Base-by-base conservation (phyloP, 805 yeast species). In the Sugiyamaella smithiae region DNA sequence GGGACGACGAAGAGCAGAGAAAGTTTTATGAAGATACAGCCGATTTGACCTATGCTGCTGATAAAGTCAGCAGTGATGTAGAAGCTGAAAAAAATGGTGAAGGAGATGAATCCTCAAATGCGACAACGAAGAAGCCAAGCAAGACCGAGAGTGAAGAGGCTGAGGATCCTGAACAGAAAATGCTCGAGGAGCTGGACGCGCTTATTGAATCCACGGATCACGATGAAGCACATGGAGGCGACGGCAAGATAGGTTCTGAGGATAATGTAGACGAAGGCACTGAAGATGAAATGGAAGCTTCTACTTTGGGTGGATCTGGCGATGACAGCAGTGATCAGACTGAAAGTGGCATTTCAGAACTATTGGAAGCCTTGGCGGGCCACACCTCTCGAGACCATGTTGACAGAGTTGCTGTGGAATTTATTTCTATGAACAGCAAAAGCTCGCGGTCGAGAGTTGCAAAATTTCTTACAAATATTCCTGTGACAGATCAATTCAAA, bases 11-110 rank as follows among this genome's bases (percentile, higher is more conserved):
- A 14, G 83, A 81, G 25, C 81, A 77, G n/a, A 74, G 75, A 52
- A 72, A 70, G 52, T 89, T 88, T 60, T 89, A 90, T 65, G 68
- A 74, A 41, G 95, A 88, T 61, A 74, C 86, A 6, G 68, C 87
- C 46, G 76, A 74, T 6, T 71, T 88, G 40, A 75, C 88, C 3
- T 51, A 49, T 20, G 52, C 43, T 26, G 54, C 36, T 17, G 41
- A 14, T 2, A 22, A 22, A 26, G 29, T 11, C 29, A 26, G 29
- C 29, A 26, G 81, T 51, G 63, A 82, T 40, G 58, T 55, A 0
- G 67, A 65, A 4, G 64, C 80, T 33, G 77, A 76, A n/a, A 26
- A 81, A 51, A 63, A 82, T 40, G 58, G 56, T 0, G 67, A 65
- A 4, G 64, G 81, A 33, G 77, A 76, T 46, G 59, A 60, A 4